These are phyloP conservation scores for Neurospora sp. DNA, from an alignment of 495 filamentous ascomycete species.

Conservation along the genomic window DNA sequence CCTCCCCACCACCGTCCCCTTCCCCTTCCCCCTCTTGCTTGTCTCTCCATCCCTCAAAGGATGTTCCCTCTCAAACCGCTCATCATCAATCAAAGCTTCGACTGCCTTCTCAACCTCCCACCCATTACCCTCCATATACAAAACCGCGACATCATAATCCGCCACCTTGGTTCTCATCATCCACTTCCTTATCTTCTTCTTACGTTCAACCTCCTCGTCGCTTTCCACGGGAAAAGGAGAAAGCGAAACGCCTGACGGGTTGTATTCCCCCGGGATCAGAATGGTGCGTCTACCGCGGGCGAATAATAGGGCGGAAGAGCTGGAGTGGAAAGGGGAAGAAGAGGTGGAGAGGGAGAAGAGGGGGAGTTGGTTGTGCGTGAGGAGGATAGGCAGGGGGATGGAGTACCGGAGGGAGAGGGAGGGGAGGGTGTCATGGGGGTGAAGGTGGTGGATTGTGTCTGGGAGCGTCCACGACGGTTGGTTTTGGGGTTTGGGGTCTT, in stretches of 20 bases:
- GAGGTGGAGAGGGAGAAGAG: conserved; percentile 52
- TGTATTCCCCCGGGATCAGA: conserved; percentile 55
- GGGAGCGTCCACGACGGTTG: too few species aligned
- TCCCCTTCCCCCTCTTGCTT: conserved; percentile 10
- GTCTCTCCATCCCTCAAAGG: too few species aligned
- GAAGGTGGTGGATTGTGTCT: conserved; percentile 60
- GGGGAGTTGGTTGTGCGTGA: conserved; percentile 51
- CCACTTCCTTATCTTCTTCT: conserved; percentile 55
- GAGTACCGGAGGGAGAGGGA: conserved; percentile 59
- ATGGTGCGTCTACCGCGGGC: conserved; percentile 47
- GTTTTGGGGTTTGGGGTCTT: not conserved
- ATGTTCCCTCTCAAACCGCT: too few species aligned
- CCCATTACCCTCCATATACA: conserved; percentile 56
- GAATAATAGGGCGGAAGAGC: not conserved
- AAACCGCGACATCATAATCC: conserved; percentile 62
- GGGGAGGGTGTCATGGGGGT: conserved; percentile 47
- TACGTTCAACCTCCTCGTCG: conserved; percentile 57
- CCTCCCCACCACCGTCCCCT: conserved; percentile 18
- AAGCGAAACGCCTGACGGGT: conserved; percentile 43
- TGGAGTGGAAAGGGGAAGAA: conserved; percentile 33
- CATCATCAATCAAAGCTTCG: conserved; percentile 52
- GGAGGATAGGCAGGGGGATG: conserved; percentile 46
- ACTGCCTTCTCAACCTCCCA: conserved; percentile 56
- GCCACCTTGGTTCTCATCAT: conserved; percentile 62
- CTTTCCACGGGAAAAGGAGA: conserved; percentile 56